Evolutionary conservation across 2,329 filamentous ascomycete genomes (phyloP), one percentile per base, ranked within the genome.

Genomic region (Lecanoromycetidae sp.): DNA sequence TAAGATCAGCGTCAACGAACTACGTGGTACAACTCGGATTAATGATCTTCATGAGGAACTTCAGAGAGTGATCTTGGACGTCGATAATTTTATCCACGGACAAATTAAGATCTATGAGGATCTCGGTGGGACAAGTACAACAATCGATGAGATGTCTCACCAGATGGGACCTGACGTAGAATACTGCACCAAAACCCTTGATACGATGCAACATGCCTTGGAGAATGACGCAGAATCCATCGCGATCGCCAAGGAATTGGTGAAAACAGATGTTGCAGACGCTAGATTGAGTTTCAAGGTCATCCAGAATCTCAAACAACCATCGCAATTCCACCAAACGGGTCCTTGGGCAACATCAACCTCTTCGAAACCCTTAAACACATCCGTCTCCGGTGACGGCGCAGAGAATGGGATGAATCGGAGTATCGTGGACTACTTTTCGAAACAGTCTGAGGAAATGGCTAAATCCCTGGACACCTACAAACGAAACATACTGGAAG

Each of bases 1-100:
- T 15, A 81, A 84, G 58, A 84, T 94, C 57, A 84, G 91, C 63
- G 66, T 84, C 44, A 77, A 77, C 56, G 85, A 84, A 60, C 71
- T 96, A 51, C 79, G 87, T 44, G 82, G 84, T 13, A 94, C 88
- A 0, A 94, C 87, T 3, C 85, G 91, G 52, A 95, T 91, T 69
- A 86, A 87, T 60, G 90, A 94, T 63, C 80, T 94, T 23, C 79
- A 84, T 51, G 83, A 90, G 55, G 79, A 85, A 25, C 71, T 94
- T 13, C 87, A 94, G 60, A 77, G 79, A 52, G 70, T 86, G 55
- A 84, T 98, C 52, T 78, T 85, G 52, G 67, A 72, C 8, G 78
- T 94, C 53, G 90, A 98, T 64, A 76, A 77, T 49, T 78, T 82
- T 54, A 90, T 98, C 56, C 77, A 86, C 57, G 74, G 75, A 45